phyloP scores from a whole-genome alignment of 139 green algal species.

The Chlorella ohadii region DNA sequence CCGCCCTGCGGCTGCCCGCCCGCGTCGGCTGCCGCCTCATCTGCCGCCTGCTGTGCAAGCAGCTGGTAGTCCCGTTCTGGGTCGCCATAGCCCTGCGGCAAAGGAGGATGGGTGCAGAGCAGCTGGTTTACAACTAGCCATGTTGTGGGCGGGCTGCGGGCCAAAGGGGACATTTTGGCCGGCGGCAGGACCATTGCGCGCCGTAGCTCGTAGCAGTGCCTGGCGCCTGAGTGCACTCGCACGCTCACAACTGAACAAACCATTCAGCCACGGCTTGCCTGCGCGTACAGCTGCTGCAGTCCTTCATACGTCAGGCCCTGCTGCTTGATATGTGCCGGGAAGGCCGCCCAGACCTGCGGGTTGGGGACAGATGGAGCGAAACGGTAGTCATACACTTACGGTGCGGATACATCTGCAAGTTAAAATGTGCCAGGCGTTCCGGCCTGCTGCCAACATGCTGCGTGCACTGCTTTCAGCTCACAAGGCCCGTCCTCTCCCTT shows the following conservation, averaged over 20 bases:
- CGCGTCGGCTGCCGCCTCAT: background rate
- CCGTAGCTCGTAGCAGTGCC: too few relatives aligned
- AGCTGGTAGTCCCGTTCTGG: slow-evolving; percentile 41
- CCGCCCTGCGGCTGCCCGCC: background rate
- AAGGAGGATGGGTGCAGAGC: too few relatives aligned
- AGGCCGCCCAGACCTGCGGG: slow-evolving; percentile 32
- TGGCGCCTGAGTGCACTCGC: too few relatives aligned
- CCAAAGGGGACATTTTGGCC: too few relatives aligned
- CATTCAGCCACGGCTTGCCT: background rate
- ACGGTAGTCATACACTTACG: too few relatives aligned
- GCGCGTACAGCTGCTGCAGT: slow-evolving; percentile 35
- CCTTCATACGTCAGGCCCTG: slow-evolving; percentile 38
- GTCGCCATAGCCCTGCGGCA: slow-evolving; percentile 30
- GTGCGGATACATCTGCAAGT: too few relatives aligned
- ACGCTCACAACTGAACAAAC: too few relatives aligned
- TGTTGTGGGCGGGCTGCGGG: too few relatives aligned
- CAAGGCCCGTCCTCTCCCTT: background rate
- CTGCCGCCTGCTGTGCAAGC: background rate
- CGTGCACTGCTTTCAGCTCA: background rate
- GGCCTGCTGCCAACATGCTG: background rate
- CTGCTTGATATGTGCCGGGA: slow-evolving; percentile 17
- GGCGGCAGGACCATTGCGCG: too few relatives aligned
- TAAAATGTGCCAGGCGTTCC: background rate
- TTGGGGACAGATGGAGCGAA: too few relatives aligned
- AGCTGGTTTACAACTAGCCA: too few relatives aligned